Evolutionary conservation across 2,329 filamentous ascomycete species (phyloP).

Genomic region (Aureobasidium subglaciale): DNA sequence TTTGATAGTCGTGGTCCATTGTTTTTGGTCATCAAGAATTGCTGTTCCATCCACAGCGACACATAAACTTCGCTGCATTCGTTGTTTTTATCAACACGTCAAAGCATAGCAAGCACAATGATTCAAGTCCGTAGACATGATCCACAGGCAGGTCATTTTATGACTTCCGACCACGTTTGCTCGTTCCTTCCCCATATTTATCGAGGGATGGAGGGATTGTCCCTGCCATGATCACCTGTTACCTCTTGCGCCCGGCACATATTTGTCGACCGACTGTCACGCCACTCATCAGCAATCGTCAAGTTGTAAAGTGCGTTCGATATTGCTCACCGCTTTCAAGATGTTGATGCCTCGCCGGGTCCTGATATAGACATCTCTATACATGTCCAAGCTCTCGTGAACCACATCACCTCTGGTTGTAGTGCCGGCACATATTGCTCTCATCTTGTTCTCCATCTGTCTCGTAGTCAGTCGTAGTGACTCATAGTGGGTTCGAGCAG

Average conservation of each 20-base stretch:
- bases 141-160: not conserved
- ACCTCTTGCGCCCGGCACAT: conserved; percentile 1
- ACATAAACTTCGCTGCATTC: no score
- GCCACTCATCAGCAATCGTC: not conserved
- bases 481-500: not conserved
- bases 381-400: conserved; percentile 76
- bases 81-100: no score
- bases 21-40: not conserved
- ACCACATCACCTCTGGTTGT: conserved; percentile 69
- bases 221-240: conserved; percentile 2
- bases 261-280: conserved; percentile 10
- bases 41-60: not conserved
- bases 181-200: not conserved
- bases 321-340: conserved; percentile 43
- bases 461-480: conserved; percentile 10
- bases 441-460: conserved; percentile 91
- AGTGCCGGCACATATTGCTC: conserved; percentile 85
- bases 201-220: not conserved
- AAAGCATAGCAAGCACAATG: no score
- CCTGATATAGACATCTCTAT: conserved; percentile 76
- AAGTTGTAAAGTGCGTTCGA: not conserved
- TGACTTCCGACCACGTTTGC: not conserved
- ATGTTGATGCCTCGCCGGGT: conserved; percentile 67
- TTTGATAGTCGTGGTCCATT: no score
- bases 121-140: no score